Percentiles rank a stretch among this genome's conserved stretches.
Evolutionary conservation across 2,329 filamentous ascomycete genomes (phyloP).

Genomic region (Colletotrichum aenigma): DNA sequence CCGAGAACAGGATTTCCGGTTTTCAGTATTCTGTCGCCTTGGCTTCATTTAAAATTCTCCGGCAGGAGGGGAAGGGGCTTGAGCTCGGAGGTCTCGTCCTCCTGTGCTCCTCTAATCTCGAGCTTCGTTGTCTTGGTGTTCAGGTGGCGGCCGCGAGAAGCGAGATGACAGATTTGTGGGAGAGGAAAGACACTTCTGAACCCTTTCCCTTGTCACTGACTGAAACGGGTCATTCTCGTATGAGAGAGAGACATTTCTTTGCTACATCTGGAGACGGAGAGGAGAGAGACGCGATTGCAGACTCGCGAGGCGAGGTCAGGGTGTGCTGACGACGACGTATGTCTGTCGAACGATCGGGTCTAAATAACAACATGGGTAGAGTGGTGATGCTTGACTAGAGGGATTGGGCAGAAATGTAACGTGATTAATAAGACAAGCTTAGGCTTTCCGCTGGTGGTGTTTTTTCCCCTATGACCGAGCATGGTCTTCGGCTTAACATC

Average conservation of each 20-base stretch:
- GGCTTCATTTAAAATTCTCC: neutral
- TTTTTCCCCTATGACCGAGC: neutral
- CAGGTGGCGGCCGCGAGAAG: neutral
- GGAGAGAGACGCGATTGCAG: neutral
- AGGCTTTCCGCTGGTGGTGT: too few species aligned
- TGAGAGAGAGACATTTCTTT: neutral
- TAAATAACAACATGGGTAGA: neutral
- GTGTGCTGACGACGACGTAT: neutral
- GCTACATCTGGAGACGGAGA: neutral
- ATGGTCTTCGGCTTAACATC: neutral
- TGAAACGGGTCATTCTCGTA: neutral
- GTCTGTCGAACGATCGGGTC: neutral
- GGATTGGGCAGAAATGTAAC: neutral
- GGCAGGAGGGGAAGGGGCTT: neutral
- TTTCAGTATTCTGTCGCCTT: neutral
- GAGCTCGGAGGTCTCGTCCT: neutral
- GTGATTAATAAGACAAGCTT: neutral
- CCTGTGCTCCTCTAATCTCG: neutral
- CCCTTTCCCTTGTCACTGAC: neutral
- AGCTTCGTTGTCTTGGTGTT: neutral
- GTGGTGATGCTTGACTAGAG: accelerated
- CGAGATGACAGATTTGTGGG: neutral
- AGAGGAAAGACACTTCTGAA: neutral
- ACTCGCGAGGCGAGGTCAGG: neutral
- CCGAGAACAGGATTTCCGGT: neutral